Evolutionary conservation across 2,329 filamentous ascomycete species (phyloP).

Genomic region (Lasiodiplodia theobromae): DNA sequence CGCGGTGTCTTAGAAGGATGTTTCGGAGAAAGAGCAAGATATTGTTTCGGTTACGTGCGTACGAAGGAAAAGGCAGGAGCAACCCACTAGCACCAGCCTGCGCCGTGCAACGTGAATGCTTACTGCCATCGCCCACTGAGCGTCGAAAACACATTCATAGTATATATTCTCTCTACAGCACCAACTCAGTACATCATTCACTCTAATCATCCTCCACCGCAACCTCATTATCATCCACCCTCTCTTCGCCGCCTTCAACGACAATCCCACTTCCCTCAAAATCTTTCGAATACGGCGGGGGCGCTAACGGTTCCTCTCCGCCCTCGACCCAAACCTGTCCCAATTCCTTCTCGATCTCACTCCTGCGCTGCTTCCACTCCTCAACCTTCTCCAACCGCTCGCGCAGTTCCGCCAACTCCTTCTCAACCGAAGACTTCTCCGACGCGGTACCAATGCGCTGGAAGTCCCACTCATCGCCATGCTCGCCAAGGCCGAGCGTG

Average conservation of each 20-base stretch:
- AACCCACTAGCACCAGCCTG: too few relatives aligned
- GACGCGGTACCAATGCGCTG: constrained; percentile 91
- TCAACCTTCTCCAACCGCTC: constrained; percentile 83
- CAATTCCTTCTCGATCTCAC: constrained; percentile 85
- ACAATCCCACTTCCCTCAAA: constrained; percentile 1
- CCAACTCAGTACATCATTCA: background rate
- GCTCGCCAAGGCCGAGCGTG: constrained; percentile 78
- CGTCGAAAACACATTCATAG: background rate
- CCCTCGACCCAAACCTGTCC: constrained; percentile 66
- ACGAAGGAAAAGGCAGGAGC: too few relatives aligned
- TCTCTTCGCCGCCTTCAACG: constrained; percentile 14
- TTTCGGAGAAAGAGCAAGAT: too few relatives aligned
- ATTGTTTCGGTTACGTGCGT: too few relatives aligned
- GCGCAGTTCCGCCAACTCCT: constrained; percentile 83
- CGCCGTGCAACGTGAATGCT: too few relatives aligned
- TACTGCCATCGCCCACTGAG: background rate
- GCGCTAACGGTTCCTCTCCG: constrained; percentile 45
- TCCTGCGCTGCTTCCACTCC: constrained; percentile 77
- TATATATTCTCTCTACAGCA: background rate
- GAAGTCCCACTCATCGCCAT: constrained; percentile 89
- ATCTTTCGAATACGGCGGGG: constrained; percentile 45
- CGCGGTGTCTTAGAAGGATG: too few relatives aligned
- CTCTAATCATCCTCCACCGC: constrained; percentile 10
- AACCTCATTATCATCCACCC: constrained; percentile 12
- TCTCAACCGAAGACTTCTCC: constrained; percentile 92